phyloP scores from a whole-genome alignment of 2,329 filamentous ascomycete genomes.

The Chalaropsis thielavioides region DNA sequence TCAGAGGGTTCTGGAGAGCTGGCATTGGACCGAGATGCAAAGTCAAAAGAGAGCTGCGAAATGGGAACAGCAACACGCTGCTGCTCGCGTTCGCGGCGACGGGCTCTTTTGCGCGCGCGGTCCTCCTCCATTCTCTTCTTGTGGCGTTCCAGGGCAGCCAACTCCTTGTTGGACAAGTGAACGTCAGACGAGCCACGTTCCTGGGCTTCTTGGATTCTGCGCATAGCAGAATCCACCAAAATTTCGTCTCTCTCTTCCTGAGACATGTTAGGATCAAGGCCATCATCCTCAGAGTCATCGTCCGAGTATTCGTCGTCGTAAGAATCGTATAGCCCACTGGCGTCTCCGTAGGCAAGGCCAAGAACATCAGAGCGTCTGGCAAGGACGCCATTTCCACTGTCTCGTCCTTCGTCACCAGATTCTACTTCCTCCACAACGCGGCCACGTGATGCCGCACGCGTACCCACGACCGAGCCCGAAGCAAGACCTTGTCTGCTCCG shows the following conservation, averaged over 20 bases:
- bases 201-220: constrained; percentile 65
- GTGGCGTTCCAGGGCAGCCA: constrained; percentile 62
- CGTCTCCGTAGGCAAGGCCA: constrained; percentile 17
- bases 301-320: constrained; percentile 30
- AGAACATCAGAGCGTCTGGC: constrained; percentile 10
- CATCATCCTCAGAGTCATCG: constrained; percentile 34
- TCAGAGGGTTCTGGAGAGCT: constrained; percentile 13
- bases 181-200: constrained; percentile 65
- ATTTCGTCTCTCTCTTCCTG: constrained; percentile 56
- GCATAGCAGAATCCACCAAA: constrained; percentile 62
- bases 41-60: constrained; percentile 28
- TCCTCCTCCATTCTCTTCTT: constrained; percentile 43
- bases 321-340: neutral
- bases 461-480: constrained; percentile 4
- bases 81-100: constrained; percentile 25
- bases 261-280: constrained; percentile 39
- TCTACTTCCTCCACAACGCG: constrained; percentile 52
- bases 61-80: constrained; percentile 40
- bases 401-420: constrained; percentile 35
- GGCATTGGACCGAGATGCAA: constrained; percentile 5
- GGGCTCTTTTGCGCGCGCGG: constrained; percentile 23
- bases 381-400: constrained; percentile 13
- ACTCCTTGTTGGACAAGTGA: constrained; percentile 62
- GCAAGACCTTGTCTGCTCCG: neutral
- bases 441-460: constrained; percentile 24